Conservation (phyloP, 129 eudicot species). For the Tanacetum coccineum region DNA sequence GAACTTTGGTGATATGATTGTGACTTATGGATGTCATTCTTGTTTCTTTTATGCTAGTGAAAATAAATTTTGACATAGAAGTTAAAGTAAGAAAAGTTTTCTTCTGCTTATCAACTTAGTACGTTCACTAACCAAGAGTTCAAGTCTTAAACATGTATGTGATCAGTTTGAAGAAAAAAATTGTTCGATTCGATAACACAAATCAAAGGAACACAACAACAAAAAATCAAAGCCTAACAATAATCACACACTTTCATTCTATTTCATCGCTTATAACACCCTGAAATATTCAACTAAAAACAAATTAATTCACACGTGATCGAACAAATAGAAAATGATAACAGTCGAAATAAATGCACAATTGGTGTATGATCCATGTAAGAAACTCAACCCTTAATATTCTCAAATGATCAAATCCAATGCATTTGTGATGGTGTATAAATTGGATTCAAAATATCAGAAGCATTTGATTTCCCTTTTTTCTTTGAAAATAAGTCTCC, state of each 20-base stretch:
- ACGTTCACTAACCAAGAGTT: too few relatives aligned
- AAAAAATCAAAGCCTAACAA: neutral
- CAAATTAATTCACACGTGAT: constrained; percentile 16
- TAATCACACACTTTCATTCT: neutral
- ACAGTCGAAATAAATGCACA: neutral
- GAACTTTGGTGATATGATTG: too few relatives aligned
- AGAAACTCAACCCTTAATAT: neutral
- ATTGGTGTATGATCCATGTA: neutral
- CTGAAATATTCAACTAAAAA: constrained; percentile 4
- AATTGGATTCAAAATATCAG: constrained; percentile 30
- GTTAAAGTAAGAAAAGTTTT: too few relatives aligned
- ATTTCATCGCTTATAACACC: neutral
- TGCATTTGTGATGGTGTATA: constrained; percentile 43
- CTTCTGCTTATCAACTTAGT: too few relatives aligned
- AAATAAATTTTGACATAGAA: too few relatives aligned
- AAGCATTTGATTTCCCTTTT: constrained; percentile 36
- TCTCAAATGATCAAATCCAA: constrained; percentile 30
- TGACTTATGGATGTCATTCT: neutral
- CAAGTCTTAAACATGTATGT: too few relatives aligned
- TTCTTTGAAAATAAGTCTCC: constrained; percentile 67
- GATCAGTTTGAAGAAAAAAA: neutral
- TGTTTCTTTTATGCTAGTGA: neutral
- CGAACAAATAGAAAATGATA: constrained; percentile 12
- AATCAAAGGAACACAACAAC: constrained; percentile 8
- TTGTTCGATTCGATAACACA: neutral